Evolutionary conservation across 306 rosid genomes (phyloP), one percentile per base, ranked within the genome.

Genomic region (Vachellia pachyceras): DNA sequence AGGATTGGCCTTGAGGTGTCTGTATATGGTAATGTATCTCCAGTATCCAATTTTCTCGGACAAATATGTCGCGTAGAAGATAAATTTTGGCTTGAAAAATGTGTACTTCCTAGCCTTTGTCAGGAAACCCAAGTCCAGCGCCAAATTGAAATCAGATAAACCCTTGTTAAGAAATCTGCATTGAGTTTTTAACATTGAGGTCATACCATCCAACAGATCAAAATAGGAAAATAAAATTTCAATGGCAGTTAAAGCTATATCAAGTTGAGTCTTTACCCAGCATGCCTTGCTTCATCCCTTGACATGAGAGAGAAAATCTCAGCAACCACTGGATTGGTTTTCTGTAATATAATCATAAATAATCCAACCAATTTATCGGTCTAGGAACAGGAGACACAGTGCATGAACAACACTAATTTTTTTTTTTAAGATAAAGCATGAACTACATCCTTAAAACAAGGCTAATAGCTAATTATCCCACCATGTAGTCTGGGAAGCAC

Each of bases 241-340:
- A 10, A 40, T 41, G 73, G 47, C 52, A 18, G 25, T 10, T 68
- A 40, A 10, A 68, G 35, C 15, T 39, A 67, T 66, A 67, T 66
- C 71, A 67, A 36, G 72, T 18, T 37, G 86, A 44, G 25, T 72
- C 54, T 63, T 40, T 92, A 95, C 99, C 99, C 99, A 73, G 99
- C 99, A 88, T 95, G 99, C 86, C 99, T 91, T 74, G 99, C 99
- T 86, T 95, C 99, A 84, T 95, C 99, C 89, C 99, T 90, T 47
- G 99, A 95, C 99, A 95, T 93, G 78, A 95, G 96, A 76, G 99
- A 95, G 96, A 95, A 95, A 76, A 95, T 95, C 92, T 95, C 99
- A 80, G 99, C 99, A 68, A 95, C 99, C 84, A 95, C 94, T 46
- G 99, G 98, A 86, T 93, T 95, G 86, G 99, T 95, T 93, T 95